Percentiles rank a stretch among this genome's conserved stretches.
phyloP scores from a whole-genome alignment of 371 early-diverging fungal species.

The Coemansia sp. region DNA sequence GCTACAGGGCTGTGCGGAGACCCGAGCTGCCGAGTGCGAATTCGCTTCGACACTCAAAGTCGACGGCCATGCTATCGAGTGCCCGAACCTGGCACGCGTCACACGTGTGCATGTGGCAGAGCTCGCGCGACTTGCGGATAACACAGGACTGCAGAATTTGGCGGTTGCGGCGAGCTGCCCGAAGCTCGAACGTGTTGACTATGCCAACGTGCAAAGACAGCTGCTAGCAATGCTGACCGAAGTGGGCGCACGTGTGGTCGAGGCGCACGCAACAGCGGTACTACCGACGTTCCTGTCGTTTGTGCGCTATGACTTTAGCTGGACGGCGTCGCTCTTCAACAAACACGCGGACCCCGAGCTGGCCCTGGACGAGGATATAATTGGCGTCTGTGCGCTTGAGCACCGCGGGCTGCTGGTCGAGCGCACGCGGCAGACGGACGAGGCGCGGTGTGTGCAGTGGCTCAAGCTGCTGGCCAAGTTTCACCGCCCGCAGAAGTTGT shows the following conservation, averaged over 20 bases:
- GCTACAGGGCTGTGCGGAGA: constrained; percentile 15
- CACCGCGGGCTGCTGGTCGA: constrained; percentile 44
- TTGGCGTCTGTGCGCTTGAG: constrained; percentile 50
- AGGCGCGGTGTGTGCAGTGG: constrained; percentile 55
- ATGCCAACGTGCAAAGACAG: constrained; percentile 72
- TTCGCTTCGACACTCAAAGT: constrained; percentile 18
- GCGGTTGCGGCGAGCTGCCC: constrained; percentile 33
- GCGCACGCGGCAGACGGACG: constrained; percentile 7
- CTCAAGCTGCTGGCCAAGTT: constrained; percentile 75
- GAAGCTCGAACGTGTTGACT: constrained; percentile 63
- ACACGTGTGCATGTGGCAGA: constrained; percentile 22
- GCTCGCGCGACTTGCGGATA: constrained; percentile 5
- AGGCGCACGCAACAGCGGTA: constrained; percentile 66
- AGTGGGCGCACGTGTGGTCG: constrained; percentile 64
- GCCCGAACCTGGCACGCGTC: constrained; percentile 43
- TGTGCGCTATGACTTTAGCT: constrained; percentile 60
- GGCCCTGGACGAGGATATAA: constrained; percentile 36
- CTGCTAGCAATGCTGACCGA: constrained; percentile 68
- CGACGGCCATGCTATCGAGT: constrained; percentile 46
- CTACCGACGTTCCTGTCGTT: constrained; percentile 77
- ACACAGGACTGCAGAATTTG: constrained; percentile 3
- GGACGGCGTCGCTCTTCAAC: constrained; percentile 51
- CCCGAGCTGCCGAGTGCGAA: constrained; percentile 9
- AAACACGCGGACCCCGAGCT: constrained; percentile 49
- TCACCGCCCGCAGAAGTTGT: constrained; percentile 62